A percentile compares a stretch with the other conserved stretches of the same genome.
phyloP scores from a whole-genome alignment of 441 rosid species.

The Omphalea diandra region DNA sequence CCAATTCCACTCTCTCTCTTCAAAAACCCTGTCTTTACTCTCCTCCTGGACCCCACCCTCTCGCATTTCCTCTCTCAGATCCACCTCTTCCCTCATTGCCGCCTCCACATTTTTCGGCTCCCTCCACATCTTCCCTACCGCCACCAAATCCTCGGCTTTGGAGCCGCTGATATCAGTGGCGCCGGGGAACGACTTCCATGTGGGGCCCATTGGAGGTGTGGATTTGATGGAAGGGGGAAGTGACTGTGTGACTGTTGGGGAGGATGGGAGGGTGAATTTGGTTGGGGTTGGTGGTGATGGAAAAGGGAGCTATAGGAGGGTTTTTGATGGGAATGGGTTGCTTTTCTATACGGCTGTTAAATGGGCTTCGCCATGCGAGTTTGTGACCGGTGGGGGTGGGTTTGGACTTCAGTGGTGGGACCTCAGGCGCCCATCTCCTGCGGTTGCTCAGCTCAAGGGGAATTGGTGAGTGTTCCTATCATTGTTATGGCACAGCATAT shows the following conservation, averaged over 20 bases:
- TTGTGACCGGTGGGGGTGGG: constrained; percentile 83
- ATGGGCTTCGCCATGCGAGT: constrained; percentile 86
- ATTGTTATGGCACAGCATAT: too few relatives aligned
- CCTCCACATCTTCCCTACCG: constrained; percentile 46
- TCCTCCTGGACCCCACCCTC: constrained; percentile 59
- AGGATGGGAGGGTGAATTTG: constrained; percentile 87
- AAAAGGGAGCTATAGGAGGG: constrained; percentile 39
- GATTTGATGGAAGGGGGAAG: constrained; percentile 61
- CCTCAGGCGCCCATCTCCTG: constrained; percentile 62
- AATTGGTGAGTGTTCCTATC: constrained; percentile 54
- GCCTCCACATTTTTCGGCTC: constrained; percentile 62
- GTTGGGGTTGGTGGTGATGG: constrained; percentile 43
- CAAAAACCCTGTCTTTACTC: constrained; percentile 29
- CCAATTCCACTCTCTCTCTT: constrained; percentile 50
- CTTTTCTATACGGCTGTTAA: constrained; percentile 71
- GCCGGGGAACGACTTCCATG: constrained; percentile 49
- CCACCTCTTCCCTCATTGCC: constrained; percentile 43
- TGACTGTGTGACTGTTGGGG: constrained; percentile 75
- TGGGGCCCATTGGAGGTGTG: constrained; percentile 55
- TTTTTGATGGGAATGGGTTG: constrained; percentile 70
- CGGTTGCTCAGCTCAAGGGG: constrained; percentile 74
- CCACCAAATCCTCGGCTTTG: constrained; percentile 20
- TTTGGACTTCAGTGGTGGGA: constrained; percentile 93
- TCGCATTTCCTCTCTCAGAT: constrained; percentile 63
- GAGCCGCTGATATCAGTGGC: constrained; percentile 36